Evolutionary conservation across 2,329 filamentous ascomycete genomes (phyloP).

Genomic region (Podosphaera leucotricha): DNA sequence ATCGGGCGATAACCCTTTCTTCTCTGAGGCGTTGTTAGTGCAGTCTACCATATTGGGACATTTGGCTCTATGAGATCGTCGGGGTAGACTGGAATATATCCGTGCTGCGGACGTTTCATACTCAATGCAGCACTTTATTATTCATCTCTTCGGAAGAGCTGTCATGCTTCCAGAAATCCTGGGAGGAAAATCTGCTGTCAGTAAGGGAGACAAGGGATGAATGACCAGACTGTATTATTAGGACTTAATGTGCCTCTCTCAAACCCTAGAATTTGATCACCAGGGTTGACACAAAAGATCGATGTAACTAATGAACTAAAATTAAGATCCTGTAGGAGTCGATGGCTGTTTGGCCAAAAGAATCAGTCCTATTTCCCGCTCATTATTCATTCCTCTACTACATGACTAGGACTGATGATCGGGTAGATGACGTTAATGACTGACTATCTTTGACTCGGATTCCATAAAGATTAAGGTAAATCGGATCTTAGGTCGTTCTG

Average conservation of each 20-base stretch:
- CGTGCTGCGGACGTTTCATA: neutral
- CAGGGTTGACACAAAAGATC: neutral
- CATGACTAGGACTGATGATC: neutral
- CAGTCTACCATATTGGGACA: neutral
- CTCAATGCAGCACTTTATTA: neutral
- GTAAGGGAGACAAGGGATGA: neutral
- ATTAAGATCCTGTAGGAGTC: neutral
- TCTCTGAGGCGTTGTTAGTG: neutral
- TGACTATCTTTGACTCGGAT: neutral
- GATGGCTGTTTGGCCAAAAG: neutral
- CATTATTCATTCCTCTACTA: neutral
- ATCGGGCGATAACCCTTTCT: neutral
- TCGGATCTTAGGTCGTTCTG: neutral
- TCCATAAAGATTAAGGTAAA: neutral
- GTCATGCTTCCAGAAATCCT: neutral
- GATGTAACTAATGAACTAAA: neutral
- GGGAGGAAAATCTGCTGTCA: neutral
- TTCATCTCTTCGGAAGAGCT: neutral
- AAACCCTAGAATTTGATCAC: neutral
- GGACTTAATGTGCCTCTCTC: neutral
- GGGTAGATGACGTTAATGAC: neutral
- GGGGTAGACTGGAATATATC: neutral
- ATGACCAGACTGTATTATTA: neutral
- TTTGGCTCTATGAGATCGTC: neutral
- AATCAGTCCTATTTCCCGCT: neutral